These are phyloP conservation scores for Musa balbisiana DNA, from an alignment of 202 grass and related monocot species.

Conservation along the genomic window DNA sequence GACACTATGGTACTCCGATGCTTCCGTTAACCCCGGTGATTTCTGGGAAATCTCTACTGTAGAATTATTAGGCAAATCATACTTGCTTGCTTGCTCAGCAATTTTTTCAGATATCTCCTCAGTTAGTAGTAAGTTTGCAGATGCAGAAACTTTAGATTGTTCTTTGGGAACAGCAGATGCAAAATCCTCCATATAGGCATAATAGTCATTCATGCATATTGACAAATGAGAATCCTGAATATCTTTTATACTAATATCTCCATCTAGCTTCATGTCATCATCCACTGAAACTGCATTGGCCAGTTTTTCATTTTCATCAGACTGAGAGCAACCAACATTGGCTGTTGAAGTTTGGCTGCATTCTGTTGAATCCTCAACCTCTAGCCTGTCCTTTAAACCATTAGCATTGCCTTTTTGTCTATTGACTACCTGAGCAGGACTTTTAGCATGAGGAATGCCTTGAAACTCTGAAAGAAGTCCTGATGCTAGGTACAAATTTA, in stretches of 20 bases:
- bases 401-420: slow-evolving; percentile 30
- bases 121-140: not conserved
- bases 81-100: slow-evolving; percentile 29
- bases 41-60: slow-evolving; percentile 22
- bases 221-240: slow-evolving; percentile 35
- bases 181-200: slow-evolving; percentile 30
- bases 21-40: slow-evolving; percentile 25
- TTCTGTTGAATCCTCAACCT: slow-evolving; percentile 42
- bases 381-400: slow-evolving; percentile 27
- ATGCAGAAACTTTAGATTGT: slow-evolving; percentile 29
- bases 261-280: slow-evolving; percentile 28
- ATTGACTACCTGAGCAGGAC: slow-evolving; percentile 33
- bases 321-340: slow-evolving; percentile 34
- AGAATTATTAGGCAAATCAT: slow-evolving; percentile 35
- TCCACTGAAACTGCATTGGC: slow-evolving; percentile 16
- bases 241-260: slow-evolving; percentile 26
- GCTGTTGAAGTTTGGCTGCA: slow-evolving; percentile 42
- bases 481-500: slow-evolving; percentile 66
- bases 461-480: slow-evolving; percentile 65
- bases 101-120: slow-evolving; percentile 37
- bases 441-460: slow-evolving; percentile 48
- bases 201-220: slow-evolving; percentile 25
- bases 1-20: slow-evolving; percentile 20
- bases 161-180: slow-evolving; percentile 26
- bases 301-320: slow-evolving; percentile 29